Evolutionary conservation across 164 flowering plant species (phyloP).

Genomic region (Taxillus chinensis): DNA sequence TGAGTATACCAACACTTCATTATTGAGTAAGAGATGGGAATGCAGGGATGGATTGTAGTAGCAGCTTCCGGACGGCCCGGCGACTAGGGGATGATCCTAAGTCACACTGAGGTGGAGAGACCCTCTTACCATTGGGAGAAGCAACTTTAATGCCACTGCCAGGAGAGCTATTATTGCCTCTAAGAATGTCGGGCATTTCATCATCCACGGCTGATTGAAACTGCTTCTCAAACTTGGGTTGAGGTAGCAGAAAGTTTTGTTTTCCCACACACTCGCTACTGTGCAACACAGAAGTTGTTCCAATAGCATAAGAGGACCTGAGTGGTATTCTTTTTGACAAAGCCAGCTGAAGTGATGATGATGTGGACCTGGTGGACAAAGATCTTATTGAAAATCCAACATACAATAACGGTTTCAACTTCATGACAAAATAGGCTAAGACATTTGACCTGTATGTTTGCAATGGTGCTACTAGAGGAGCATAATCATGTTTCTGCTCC

Average conservation of each 20-base stretch:
- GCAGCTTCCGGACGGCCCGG: constrained; percentile 63
- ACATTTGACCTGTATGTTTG: constrained; percentile 31
- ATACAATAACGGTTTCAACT: neutral
- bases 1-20: neutral
- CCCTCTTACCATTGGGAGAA: constrained; percentile 89
- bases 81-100: constrained; percentile 35
- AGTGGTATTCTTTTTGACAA: constrained; percentile 51
- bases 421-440: neutral
- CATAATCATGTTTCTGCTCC: constrained; percentile 28
- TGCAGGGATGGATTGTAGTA: constrained; percentile 73
- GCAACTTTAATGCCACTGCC: constrained; percentile 35
- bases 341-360: constrained; percentile 22
- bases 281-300: constrained; percentile 27
- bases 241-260: constrained; percentile 26
- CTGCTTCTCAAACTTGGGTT: constrained; percentile 37
- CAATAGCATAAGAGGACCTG: constrained; percentile 29
- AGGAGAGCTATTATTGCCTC: constrained; percentile 34
- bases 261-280: constrained; percentile 23
- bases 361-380: constrained; percentile 28
- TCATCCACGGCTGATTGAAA: constrained; percentile 36
- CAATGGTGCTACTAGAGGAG: constrained; percentile 39
- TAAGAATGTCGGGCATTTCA: constrained; percentile 67
- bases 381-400: neutral
- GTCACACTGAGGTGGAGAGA: constrained; percentile 64
- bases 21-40: constrained; percentile 66